These are phyloP conservation scores for Saxophila tyrrhenica DNA, from an alignment of 495 filamentous ascomycete species.

Conservation along the genomic window DNA sequence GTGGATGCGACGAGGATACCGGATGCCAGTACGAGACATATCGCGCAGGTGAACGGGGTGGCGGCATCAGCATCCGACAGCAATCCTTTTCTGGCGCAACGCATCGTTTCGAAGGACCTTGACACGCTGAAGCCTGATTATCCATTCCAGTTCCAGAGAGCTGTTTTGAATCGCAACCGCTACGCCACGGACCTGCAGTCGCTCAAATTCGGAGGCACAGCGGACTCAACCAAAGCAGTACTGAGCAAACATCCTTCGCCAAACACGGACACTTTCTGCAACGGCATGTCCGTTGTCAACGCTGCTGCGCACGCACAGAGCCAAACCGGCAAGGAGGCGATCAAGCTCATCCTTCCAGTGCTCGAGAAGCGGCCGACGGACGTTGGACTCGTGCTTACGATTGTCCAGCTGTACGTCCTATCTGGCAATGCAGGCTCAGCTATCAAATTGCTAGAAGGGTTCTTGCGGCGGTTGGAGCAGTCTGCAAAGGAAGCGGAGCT, in stretches of 20 bases:
- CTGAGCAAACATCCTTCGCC: conserved; percentile 44
- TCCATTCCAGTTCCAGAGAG: conserved; percentile 67
- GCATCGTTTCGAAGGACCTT: conserved; percentile 40
- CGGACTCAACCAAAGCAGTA: conserved; percentile 49
- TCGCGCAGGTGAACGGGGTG: conserved; percentile 70
- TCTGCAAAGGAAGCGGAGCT: conserved; percentile 48
- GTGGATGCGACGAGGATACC: conserved; percentile 46
- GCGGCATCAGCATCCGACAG: conserved; percentile 42
- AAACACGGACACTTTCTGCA: conserved; percentile 45
- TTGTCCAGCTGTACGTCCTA: conserved; percentile 72
- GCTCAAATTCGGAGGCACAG: conserved; percentile 65
- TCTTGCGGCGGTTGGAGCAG: conserved; percentile 60
- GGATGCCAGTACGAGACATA: conserved; percentile 62
- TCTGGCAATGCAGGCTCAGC: conserved; percentile 66
- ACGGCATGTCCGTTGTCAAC: conserved; percentile 60
- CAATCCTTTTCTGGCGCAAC: conserved; percentile 72
- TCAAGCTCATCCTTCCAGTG: conserved; percentile 65
- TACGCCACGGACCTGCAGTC: conserved; percentile 64
- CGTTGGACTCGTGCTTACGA: conserved; percentile 69
- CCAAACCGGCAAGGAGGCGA: conserved; percentile 50
- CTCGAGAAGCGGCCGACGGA: conserved; percentile 69
- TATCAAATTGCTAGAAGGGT: conserved; percentile 59
- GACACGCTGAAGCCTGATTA: conserved; percentile 40
- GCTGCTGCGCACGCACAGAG: conserved; percentile 65
- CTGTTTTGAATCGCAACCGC: conserved; percentile 54